These are phyloP conservation scores for Stagonosporopsis rhizophila DNA, from an alignment of 2,329 filamentous ascomycete genomes.

Conservation along the genomic window DNA sequence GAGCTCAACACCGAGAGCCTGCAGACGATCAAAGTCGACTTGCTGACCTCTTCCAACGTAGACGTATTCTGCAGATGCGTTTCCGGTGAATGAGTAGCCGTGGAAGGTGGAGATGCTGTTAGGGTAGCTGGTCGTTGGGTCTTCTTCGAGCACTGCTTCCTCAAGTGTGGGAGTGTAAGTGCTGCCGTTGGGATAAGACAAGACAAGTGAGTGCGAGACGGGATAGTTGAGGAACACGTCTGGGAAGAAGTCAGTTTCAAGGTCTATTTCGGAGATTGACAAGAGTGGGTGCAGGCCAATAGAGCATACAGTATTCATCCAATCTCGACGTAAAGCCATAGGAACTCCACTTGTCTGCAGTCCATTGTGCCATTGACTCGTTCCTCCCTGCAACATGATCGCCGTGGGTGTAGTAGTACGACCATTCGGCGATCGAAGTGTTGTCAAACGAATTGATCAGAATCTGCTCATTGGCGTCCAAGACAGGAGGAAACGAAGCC, in stretches of 20 bases:
- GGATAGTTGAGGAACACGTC: slow-evolving; percentile 50
- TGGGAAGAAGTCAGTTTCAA: slow-evolving; percentile 17
- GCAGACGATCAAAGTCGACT: slow-evolving; percentile 55
- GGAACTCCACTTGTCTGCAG: slow-evolving; percentile 46
- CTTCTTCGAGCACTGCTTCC: slow-evolving; percentile 45
- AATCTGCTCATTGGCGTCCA: slow-evolving; percentile 49
- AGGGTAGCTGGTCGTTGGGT: slow-evolving; percentile 46
- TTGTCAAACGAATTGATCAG: slow-evolving; percentile 52
- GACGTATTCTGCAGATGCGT: slow-evolving; percentile 57
- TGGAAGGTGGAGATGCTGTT: slow-evolving; percentile 56
- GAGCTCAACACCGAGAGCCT: slow-evolving; percentile 52
- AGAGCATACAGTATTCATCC: slow-evolving; percentile 45
- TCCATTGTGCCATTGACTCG: slow-evolving; percentile 51
- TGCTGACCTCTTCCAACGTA: slow-evolving; percentile 54
- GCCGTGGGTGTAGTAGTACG: slow-evolving; percentile 51
- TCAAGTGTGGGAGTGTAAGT: slow-evolving; percentile 39
- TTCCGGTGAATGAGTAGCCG: slow-evolving; percentile 56
- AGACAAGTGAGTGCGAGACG: slow-evolving; percentile 42
- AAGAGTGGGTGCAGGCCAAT: too few species aligned
- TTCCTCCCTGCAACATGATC: slow-evolving; percentile 45
- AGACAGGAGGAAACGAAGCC: slow-evolving; percentile 40
- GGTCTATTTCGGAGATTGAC: too few species aligned
- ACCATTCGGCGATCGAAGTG: slow-evolving; percentile 48
- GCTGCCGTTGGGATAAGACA: slow-evolving; percentile 46
- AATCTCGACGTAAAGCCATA: slow-evolving; percentile 47